A percentile compares a stretch with the other conserved stretches of the same genome.
These are phyloP conservation scores for Parsonsia alboflavescens DNA, from an alignment of 257 asterid species.

Conservation along the genomic window DNA sequence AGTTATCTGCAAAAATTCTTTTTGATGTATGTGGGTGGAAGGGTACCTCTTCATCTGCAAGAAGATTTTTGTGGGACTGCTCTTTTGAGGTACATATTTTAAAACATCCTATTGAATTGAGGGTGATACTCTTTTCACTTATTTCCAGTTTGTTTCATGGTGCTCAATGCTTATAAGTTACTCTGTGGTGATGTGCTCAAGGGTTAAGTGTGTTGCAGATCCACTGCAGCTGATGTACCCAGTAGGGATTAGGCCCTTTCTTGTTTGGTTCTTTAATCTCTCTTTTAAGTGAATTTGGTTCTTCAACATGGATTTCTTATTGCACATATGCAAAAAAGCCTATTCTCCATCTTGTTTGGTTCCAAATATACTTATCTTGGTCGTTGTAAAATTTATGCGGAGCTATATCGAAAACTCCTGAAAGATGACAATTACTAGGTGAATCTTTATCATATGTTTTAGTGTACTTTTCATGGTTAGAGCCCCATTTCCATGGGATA, in stretches of 20 bases:
- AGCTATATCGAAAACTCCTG: background rate
- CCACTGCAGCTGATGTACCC: background rate
- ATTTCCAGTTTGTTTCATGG: background rate
- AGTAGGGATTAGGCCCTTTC: background rate
- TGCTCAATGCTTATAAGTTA: background rate
- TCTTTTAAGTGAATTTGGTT: background rate
- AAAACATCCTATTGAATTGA: background rate
- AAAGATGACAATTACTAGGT: background rate
- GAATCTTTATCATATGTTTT: background rate
- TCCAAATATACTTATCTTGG: background rate
- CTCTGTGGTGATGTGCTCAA: background rate
- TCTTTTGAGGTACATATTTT: constrained; percentile 64
- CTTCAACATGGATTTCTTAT: background rate
- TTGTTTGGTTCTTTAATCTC: background rate
- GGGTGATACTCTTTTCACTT: background rate
- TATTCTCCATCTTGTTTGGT: background rate
- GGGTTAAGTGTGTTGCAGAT: background rate
- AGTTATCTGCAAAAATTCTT: constrained; percentile 92
- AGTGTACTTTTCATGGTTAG: background rate
- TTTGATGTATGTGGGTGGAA: constrained; percentile 95
- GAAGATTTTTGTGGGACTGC: constrained; percentile 99
- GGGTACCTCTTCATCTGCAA: constrained; percentile 89
- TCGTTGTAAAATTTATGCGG: background rate
- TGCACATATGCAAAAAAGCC: background rate
- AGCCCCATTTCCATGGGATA: background rate